A percentile compares a stretch with the other conserved stretches of the same genome.
These are phyloP conservation scores for Cercospora beticola DNA, from an alignment of 2,329 filamentous ascomycete genomes.

Conservation along the genomic window DNA sequence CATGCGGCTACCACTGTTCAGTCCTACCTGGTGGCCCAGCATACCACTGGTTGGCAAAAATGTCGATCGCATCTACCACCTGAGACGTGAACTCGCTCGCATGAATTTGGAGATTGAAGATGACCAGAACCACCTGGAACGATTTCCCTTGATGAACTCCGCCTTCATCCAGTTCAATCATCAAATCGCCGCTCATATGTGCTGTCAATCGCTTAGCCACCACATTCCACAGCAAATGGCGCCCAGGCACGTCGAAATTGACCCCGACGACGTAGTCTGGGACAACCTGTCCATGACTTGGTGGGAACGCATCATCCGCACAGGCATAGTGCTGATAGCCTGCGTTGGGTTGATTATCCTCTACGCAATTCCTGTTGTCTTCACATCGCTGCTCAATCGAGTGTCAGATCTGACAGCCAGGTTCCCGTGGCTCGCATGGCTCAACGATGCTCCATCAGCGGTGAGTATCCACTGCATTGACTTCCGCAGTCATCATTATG, in stretches of 20 bases:
- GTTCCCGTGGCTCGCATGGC: slow-evolving; percentile 69
- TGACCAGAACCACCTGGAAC: slow-evolving; percentile 81
- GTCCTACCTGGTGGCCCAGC: slow-evolving; percentile 68
- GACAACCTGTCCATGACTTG: slow-evolving; percentile 94
- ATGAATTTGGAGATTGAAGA: slow-evolving; percentile 89
- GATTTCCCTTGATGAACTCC: slow-evolving; percentile 89
- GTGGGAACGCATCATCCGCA: slow-evolving; percentile 84
- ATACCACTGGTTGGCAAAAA: slow-evolving; percentile 82
- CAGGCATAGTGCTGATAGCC: slow-evolving; percentile 61
- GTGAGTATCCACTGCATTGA: slow-evolving; percentile 12
- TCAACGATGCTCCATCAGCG: slow-evolving; percentile 60
- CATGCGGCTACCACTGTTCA: slow-evolving; percentile 68
- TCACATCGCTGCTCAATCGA: slow-evolving; percentile 80
- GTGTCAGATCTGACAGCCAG: slow-evolving; percentile 66
- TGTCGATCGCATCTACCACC: slow-evolving; percentile 88
- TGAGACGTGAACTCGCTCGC: slow-evolving; percentile 69
- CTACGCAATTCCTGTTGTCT: slow-evolving; percentile 88
- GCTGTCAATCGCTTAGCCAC: slow-evolving; percentile 86
- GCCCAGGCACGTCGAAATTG: slow-evolving; percentile 88
- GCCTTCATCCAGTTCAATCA: slow-evolving; percentile 99
- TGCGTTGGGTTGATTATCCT: slow-evolving; percentile 77
- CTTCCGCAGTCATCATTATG: not conserved
- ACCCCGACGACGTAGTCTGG: slow-evolving; percentile 90
- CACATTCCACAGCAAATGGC: slow-evolving; percentile 93
- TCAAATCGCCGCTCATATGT: slow-evolving; percentile 97